Percentiles rank a stretch among this genome's conserved stretches.
Evolutionary conservation across 139 green algal genomes (phyloP).

Genomic region (Raphidocelis subcapitata): DNA sequence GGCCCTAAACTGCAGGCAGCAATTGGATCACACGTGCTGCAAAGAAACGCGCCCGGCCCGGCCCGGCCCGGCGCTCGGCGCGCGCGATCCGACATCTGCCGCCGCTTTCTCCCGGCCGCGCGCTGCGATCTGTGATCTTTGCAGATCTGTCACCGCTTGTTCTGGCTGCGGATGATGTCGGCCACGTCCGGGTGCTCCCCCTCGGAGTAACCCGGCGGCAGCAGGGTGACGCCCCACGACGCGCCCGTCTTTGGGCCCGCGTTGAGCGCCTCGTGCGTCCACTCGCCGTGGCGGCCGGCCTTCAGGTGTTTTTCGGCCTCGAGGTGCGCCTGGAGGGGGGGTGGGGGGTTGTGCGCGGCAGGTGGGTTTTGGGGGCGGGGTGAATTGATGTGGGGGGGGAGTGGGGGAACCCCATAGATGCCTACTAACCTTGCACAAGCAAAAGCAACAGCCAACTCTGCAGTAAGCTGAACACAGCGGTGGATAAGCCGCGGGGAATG

Average conservation of each 20-base stretch:
- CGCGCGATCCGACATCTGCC: too few relatives aligned
- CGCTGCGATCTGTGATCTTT: too few relatives aligned
- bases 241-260: not conserved
- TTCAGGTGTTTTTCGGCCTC: conserved; percentile 69
- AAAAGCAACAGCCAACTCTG: not conserved
- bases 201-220: conserved; percentile 54
- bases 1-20: too few relatives aligned
- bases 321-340: conserved; percentile 30
- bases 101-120: too few relatives aligned
- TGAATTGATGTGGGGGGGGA: too few relatives aligned
- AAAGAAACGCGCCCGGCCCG: too few relatives aligned
- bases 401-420: too few relatives aligned
- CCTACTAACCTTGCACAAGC: too few relatives aligned
- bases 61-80: too few relatives aligned
- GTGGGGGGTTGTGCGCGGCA: conserved; percentile 23
- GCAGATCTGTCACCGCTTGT: conserved; percentile 48
- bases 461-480: too few relatives aligned
- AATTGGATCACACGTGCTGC: too few relatives aligned
- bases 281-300: conserved; percentile 69
- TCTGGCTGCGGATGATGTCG: conserved; percentile 54
- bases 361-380: conserved; percentile 14
- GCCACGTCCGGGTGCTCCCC: conserved; percentile 31
- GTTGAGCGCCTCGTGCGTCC: conserved; percentile 38
- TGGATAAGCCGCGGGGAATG: too few relatives aligned
- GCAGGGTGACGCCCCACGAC: conserved; percentile 70